Evolutionary conservation across 2,329 filamentous ascomycete species (phyloP).

Genomic region (Amauroascus niger): DNA sequence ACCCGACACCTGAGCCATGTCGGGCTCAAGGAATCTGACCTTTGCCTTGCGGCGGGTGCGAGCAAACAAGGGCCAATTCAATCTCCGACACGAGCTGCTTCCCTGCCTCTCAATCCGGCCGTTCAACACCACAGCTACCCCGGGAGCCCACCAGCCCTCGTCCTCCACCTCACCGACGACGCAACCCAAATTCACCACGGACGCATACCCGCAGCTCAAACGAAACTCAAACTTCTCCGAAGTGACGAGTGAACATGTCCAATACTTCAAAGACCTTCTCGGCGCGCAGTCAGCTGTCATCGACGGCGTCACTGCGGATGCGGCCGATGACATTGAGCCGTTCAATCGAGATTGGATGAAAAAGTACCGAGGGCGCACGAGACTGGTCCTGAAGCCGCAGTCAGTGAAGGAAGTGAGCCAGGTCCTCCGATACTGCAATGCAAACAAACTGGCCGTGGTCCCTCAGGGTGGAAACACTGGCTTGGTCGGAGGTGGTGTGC

Average conservation of each 20-base stretch:
- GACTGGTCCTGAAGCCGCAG: conserved; percentile 75
- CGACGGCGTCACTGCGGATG: conserved; percentile 68
- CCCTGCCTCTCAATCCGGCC: background rate
- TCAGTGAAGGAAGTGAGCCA: conserved; percentile 82
- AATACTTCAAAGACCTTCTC: conserved; percentile 71
- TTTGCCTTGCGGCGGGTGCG: conserved; percentile 11
- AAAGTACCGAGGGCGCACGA: conserved; percentile 87
- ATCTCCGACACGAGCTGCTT: conserved; percentile 2
- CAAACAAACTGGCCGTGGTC: conserved; percentile 82
- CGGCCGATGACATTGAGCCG: conserved; percentile 69
- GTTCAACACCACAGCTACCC: conserved; percentile 8
- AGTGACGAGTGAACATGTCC: conserved; percentile 69
- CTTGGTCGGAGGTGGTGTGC: conserved; percentile 86
- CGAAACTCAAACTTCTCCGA: conserved; percentile 61
- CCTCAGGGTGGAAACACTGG: conserved; percentile 97
- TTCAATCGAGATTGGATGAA: conserved; percentile 99
- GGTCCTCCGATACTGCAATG: conserved; percentile 90
- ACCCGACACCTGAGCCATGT: conserved; percentile 7
- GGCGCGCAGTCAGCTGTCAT: conserved; percentile 70
- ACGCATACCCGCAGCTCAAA: conserved; percentile 69
- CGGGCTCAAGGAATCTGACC: conserved; percentile 12
- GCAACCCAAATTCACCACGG: conserved; percentile 64
- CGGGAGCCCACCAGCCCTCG: conserved; percentile 2
- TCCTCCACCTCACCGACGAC: conserved; percentile 12
- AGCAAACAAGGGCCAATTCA: background rate